These are phyloP conservation scores for Inga leiocalycina DNA, from an alignment of 306 rosid species.

Conservation along the genomic window DNA sequence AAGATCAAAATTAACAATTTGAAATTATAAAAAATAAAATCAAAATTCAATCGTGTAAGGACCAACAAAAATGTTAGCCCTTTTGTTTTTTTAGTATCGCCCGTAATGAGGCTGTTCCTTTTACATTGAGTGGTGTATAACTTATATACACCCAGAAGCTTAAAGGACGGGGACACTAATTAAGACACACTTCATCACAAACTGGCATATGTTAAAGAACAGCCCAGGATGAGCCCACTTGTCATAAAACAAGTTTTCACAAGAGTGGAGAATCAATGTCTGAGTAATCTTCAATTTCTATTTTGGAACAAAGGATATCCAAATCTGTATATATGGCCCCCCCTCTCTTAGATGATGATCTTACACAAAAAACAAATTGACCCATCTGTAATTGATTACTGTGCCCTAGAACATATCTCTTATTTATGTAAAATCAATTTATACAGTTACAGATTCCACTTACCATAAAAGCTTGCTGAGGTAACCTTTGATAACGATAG, in stretches of 20 bases:
- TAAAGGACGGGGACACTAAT: slow-evolving; percentile 11
- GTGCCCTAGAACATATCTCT: slow-evolving; percentile 45
- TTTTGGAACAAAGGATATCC: slow-evolving; percentile 36
- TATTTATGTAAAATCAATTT: slow-evolving; percentile 29
- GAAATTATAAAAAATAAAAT: too few relatives aligned
- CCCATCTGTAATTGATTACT: slow-evolving; percentile 53
- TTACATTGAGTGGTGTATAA: background rate
- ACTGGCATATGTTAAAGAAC: slow-evolving; percentile 10
- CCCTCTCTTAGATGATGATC: slow-evolving; percentile 61
- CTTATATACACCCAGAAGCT: slow-evolving; percentile 6
- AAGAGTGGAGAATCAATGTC: slow-evolving; percentile 27
- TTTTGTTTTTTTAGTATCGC: too few relatives aligned
- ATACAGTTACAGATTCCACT: slow-evolving; percentile 36
- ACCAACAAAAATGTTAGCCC: too few relatives aligned
- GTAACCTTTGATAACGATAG: slow-evolving; percentile 23
- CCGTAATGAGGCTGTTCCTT: background rate
- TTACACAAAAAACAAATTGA: slow-evolving; percentile 50
- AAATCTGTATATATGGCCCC: slow-evolving; percentile 45
- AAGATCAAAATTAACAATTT: too few relatives aligned
- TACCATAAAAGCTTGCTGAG: slow-evolving; percentile 25
- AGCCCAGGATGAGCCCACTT: slow-evolving; percentile 32
- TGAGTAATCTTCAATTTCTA: slow-evolving; percentile 16
- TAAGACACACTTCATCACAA: slow-evolving; percentile 2
- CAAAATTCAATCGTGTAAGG: too few relatives aligned
- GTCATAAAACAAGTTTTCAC: slow-evolving; percentile 32